phyloP scores from a whole-genome alignment of 306 rosid genomes.

The Malus sylvestris region DNA sequence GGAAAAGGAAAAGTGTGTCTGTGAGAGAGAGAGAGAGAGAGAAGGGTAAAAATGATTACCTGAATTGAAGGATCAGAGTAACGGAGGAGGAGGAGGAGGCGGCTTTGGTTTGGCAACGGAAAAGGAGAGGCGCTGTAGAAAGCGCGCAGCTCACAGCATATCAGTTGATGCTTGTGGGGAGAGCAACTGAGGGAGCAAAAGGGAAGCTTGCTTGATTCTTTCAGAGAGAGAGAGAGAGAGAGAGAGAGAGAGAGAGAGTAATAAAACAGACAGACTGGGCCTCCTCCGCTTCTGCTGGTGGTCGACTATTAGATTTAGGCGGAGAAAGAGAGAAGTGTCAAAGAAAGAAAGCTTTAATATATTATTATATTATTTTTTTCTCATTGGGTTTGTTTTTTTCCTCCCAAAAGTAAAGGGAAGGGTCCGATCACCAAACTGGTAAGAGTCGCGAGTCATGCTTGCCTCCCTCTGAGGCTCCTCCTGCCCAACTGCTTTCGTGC shows the following conservation, averaged over 20 bases:
- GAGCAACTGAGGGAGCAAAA: constrained; percentile 10
- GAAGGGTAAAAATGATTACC: constrained; percentile 41
- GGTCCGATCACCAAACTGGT: too few species aligned
- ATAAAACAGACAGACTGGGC: constrained; percentile 4
- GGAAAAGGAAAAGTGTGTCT: constrained; percentile 31
- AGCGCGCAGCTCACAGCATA: constrained; percentile 22
- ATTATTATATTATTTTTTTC: too few species aligned
- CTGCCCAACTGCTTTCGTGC: too few species aligned
- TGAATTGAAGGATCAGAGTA: constrained; percentile 34
- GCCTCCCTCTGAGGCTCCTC: too few species aligned
- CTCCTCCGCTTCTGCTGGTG: too few species aligned
- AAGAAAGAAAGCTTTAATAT: too few species aligned
- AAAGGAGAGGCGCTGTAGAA: constrained; percentile 29
- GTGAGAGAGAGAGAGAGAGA: not conserved
- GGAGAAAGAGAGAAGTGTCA: too few species aligned
- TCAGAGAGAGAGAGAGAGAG: constrained; percentile 1
- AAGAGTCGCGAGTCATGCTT: too few species aligned
- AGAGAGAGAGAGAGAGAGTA: constrained; percentile 3
- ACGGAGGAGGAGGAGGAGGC: constrained; percentile 15
- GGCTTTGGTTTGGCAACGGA: constrained; percentile 40
- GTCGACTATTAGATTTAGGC: too few species aligned
- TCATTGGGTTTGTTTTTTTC: too few species aligned
- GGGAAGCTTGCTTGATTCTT: too few species aligned
- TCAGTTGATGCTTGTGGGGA: not conserved
- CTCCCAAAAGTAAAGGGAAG: too few species aligned